Evolutionary conservation across 1,284 basidiomycete genomes (phyloP).

Genomic region (Pisolithus thermaeus): DNA sequence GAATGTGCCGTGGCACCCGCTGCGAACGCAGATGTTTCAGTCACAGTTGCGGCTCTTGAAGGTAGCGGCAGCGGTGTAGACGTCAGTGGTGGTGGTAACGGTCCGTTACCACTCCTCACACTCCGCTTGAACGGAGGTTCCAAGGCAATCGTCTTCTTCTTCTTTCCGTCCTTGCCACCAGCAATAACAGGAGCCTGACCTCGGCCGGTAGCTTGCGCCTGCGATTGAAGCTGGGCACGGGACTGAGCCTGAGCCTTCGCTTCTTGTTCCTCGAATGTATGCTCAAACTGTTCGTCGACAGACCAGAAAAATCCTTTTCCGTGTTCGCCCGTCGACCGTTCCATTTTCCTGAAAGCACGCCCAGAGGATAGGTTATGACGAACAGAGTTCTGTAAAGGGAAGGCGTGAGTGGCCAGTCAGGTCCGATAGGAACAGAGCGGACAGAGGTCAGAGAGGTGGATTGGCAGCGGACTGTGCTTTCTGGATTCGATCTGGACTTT

Average conservation of each 20-base stretch:
- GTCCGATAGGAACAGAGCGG: background rate
- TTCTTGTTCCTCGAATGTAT: constrained; percentile 64
- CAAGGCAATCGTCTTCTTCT: constrained; percentile 42
- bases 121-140: constrained; percentile 64
- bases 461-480: background rate
- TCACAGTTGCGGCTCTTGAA: background rate
- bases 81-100: constrained; percentile 61
- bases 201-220: constrained; percentile 29
- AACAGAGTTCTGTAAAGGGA: constrained; percentile 68
- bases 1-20: background rate
- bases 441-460: background rate
- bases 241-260: constrained; percentile 33
- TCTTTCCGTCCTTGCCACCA: constrained; percentile 39
- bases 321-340: constrained; percentile 76
- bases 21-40: constrained; percentile 9
- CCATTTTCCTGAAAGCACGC: constrained; percentile 82
- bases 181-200: constrained; percentile 22
- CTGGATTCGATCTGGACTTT: background rate
- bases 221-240: constrained; percentile 16
- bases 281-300: constrained; percentile 68
- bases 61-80: constrained; percentile 47
- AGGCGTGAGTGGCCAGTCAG: constrained; percentile 14
- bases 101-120: constrained; percentile 50
- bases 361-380: constrained; percentile 89
- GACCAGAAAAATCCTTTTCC: constrained; percentile 91